phyloP scores from a whole-genome alignment of 345 rosid genomes.

The Aethionema arabicum region DNA sequence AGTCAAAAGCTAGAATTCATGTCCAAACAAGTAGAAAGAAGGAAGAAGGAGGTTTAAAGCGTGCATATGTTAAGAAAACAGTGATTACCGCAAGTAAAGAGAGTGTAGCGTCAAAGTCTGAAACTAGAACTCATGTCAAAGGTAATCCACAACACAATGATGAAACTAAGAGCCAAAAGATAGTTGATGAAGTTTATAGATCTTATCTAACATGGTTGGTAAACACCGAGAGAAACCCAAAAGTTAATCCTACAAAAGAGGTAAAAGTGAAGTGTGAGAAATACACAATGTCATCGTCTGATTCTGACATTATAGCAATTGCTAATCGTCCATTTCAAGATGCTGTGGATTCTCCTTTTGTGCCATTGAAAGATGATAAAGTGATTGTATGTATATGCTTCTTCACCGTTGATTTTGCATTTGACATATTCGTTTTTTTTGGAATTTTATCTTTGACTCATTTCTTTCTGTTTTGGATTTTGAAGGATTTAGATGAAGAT shows the following conservation, averaged over 20 bases:
- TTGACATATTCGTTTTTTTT: background rate
- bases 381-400: constrained; percentile 31
- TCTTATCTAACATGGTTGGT: constrained; percentile 25
- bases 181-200: constrained; percentile 26
- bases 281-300: constrained; percentile 41
- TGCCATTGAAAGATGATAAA: constrained; percentile 34
- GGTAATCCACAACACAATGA: background rate
- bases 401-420: constrained; percentile 6
- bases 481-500: constrained; percentile 35
- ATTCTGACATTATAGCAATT: constrained; percentile 45
- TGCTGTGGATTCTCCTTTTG: constrained; percentile 45
- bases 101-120: constrained; percentile 2
- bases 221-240: constrained; percentile 8
- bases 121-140: background rate
- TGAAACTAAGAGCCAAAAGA: constrained; percentile 1
- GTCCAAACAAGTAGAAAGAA: background rate
- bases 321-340: constrained; percentile 34
- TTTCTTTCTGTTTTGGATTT: constrained; percentile 29
- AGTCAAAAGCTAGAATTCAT: constrained; percentile 3
- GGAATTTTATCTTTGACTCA: background rate
- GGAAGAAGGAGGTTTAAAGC: background rate
- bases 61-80: constrained; percentile 11
- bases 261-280: constrained; percentile 34
- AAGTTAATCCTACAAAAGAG: constrained; percentile 1
- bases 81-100: constrained; percentile 4